These are phyloP conservation scores for Epichloe aotearoae DNA, from an alignment of 2,329 filamentous ascomycete species.

Conservation along the genomic window DNA sequence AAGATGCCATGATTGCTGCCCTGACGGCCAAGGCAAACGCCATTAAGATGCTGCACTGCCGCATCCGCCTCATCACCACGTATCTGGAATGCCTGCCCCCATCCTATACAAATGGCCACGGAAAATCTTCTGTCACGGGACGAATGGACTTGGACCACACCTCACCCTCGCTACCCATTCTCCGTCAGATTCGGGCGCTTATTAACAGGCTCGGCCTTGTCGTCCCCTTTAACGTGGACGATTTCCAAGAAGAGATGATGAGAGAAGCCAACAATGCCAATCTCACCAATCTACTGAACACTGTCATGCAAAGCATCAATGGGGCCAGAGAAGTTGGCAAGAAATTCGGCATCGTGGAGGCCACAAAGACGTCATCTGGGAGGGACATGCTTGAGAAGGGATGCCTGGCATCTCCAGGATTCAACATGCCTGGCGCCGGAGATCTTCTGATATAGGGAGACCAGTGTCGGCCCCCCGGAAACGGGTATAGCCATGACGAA, in stretches of 20 bases:
- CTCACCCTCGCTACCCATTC: slow-evolving; percentile 52
- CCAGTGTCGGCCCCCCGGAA: slow-evolving; percentile 1
- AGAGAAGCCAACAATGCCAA: slow-evolving; percentile 76
- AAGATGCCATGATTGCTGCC: slow-evolving; percentile 47
- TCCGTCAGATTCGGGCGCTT: slow-evolving; percentile 80
- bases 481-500: neutral
- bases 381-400: slow-evolving; percentile 9
- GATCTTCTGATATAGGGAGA: slow-evolving; percentile 18
- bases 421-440: slow-evolving; percentile 14
- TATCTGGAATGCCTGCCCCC: slow-evolving; percentile 65
- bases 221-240: slow-evolving; percentile 51
- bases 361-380: slow-evolving; percentile 13
- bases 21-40: slow-evolving; percentile 85
- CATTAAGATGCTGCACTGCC: slow-evolving; percentile 78
- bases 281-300: slow-evolving; percentile 62
- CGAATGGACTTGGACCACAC: slow-evolving; percentile 24
- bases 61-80: slow-evolving; percentile 56
- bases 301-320: slow-evolving; percentile 59
- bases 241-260: slow-evolving; percentile 57
- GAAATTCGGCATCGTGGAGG: slow-evolving; percentile 53
- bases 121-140: slow-evolving; percentile 23
- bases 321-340: slow-evolving; percentile 61
- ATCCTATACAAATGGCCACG: slow-evolving; percentile 43
- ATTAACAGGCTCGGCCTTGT: slow-evolving; percentile 73
- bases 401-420: slow-evolving; percentile 12